A percentile compares a stretch with the other conserved stretches of the same genome.
Conservation (phyloP, 2,329 filamentous ascomycete species). For the Geosmithia morbida region DNA sequence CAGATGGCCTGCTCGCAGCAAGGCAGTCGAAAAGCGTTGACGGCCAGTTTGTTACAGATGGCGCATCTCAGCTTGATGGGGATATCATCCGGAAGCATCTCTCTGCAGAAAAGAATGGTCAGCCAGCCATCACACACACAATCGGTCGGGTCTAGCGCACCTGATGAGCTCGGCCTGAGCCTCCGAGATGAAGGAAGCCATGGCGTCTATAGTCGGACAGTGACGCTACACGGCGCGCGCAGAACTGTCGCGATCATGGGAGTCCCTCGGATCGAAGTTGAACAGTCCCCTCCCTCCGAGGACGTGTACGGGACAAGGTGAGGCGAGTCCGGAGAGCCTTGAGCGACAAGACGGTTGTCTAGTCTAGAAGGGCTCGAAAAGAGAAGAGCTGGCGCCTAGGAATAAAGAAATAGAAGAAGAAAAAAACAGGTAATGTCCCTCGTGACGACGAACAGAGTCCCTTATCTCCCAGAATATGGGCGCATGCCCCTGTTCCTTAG, state of each 20-base stretch:
- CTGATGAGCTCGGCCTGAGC: slow-evolving; percentile 45
- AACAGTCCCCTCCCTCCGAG: not conserved
- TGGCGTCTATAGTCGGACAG: slow-evolving; percentile 7
- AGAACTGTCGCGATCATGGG: not conserved
- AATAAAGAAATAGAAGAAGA: not conserved
- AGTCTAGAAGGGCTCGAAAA: not conserved
- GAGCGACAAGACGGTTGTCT: not conserved
- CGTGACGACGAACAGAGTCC: not conserved
- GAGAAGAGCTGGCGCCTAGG: not conserved
- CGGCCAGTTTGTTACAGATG: slow-evolving; percentile 77
- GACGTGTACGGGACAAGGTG: not conserved
- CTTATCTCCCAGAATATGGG: not conserved
- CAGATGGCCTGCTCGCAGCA: slow-evolving; percentile 96
- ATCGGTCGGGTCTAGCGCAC: slow-evolving; percentile 15
- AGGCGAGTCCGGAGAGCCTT: not conserved
- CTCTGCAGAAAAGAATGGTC: slow-evolving; percentile 30
- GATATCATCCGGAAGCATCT: slow-evolving; percentile 67
- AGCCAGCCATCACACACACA: not conserved
- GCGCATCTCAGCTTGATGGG: slow-evolving; percentile 95
- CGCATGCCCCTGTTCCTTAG: not conserved
- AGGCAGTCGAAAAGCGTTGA: slow-evolving; percentile 81
- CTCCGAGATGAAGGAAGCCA: slow-evolving; percentile 25
- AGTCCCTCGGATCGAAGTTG: not conserved
- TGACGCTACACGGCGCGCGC: not conserved
- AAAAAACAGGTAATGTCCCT: not conserved